Conservation (phyloP, 129 eudicot species). For the Glebionis coronaria region DNA sequence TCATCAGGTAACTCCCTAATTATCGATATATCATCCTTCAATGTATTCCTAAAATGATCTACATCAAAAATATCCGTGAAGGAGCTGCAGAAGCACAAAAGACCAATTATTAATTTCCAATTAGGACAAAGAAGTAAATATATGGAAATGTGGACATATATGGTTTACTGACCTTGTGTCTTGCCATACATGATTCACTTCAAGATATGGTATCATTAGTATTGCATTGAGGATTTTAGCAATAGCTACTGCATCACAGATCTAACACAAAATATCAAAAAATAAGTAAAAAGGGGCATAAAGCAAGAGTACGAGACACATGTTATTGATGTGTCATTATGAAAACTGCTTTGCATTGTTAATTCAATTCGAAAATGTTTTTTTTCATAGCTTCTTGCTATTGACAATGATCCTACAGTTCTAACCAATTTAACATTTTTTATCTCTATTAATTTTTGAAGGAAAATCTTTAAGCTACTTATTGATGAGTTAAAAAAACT, state of each 20-base stretch:
- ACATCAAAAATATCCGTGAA: slow-evolving; percentile 91
- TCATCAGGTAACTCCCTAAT: slow-evolving; percentile 85
- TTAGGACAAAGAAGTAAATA: not conserved
- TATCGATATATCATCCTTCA: slow-evolving; percentile 79
- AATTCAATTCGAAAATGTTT: no score
- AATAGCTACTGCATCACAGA: slow-evolving; percentile 95
- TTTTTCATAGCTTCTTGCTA: no score
- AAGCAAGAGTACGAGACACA: not conserved
- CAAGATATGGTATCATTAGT: slow-evolving; percentile 86
- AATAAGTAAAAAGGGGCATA: not conserved
- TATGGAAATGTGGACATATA: not conserved
- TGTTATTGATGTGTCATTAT: not conserved
- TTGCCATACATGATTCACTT: slow-evolving; percentile 98
- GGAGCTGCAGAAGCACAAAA: slow-evolving; percentile 46
- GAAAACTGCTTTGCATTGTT: no score
- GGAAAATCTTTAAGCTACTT: no score
- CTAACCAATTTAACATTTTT: no score
- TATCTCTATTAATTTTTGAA: no score
- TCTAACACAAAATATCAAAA: slow-evolving; percentile 41
- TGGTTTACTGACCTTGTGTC: slow-evolving; percentile 72
- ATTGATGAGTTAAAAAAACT: no score
- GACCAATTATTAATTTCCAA: not conserved
- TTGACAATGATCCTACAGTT: no score
- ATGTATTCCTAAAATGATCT: slow-evolving; percentile 84
- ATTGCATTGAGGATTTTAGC: slow-evolving; percentile 97